Conservation (phyloP, 345 rosid species). For the Cardamine resedifolia region DNA sequence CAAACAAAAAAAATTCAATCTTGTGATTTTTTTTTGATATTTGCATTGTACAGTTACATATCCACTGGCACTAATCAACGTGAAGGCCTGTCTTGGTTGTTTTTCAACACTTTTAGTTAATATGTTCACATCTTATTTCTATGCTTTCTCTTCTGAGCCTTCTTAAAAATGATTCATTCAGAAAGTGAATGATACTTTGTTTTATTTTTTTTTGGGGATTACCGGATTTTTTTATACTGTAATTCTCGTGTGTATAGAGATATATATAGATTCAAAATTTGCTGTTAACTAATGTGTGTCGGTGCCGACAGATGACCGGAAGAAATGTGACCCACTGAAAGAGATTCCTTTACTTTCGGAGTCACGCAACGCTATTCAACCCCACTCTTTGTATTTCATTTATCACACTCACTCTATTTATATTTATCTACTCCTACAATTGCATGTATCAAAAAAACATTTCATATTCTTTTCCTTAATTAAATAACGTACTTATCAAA, state of each 20-base stretch:
- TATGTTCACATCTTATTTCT: background rate
- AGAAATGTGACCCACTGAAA: conserved; percentile 33
- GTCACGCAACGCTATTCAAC: conserved; percentile 35
- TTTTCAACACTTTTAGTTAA: background rate
- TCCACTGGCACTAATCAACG: background rate
- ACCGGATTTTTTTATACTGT: background rate
- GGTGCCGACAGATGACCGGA: conserved; percentile 43
- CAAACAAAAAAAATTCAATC: too few relatives aligned
- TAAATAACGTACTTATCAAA: background rate
- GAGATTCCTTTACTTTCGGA: conserved; percentile 36
- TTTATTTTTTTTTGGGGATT: background rate
- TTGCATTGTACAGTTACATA: conserved; percentile 7
- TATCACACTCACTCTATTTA: conserved; percentile 12
- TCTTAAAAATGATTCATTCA: background rate
- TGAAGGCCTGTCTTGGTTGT: background rate
- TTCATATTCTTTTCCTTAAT: too few relatives aligned
- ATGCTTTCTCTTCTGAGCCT: background rate
- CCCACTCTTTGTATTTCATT: conserved; percentile 20
- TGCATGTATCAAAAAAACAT: background rate
- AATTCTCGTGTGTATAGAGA: background rate
- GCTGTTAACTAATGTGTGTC: conserved; percentile 18
- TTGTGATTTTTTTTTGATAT: background rate
- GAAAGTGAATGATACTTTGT: background rate
- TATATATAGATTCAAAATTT: background rate
- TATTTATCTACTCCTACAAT: conserved; percentile 1